These are phyloP conservation scores for Fagopyrum homotropicum DNA, from an alignment of 148 eudicot species.

Conservation along the genomic window DNA sequence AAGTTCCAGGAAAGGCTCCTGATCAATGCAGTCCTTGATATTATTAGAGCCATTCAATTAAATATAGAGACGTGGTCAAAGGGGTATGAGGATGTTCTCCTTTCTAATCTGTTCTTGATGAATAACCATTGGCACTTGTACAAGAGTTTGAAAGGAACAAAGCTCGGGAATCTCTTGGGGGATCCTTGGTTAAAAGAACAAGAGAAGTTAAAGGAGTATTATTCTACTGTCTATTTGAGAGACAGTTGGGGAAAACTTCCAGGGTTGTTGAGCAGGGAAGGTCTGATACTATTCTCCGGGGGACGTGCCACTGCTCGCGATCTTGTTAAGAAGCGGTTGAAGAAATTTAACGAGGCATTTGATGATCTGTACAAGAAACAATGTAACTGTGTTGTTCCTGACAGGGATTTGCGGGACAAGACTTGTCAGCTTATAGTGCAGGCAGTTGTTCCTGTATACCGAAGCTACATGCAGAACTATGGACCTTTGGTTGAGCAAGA, in stretches of 20 bases:
- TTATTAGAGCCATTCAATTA: slow-evolving; percentile 61
- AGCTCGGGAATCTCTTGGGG: slow-evolving; percentile 52
- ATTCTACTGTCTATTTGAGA: slow-evolving; percentile 36
- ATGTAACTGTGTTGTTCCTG: slow-evolving; percentile 46
- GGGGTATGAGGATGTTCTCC: slow-evolving; percentile 43
- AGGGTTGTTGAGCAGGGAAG: slow-evolving; percentile 66
- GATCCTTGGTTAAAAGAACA: slow-evolving; percentile 65
- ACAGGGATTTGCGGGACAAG: slow-evolving; percentile 59
- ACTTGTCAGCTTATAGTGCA: slow-evolving; percentile 62
- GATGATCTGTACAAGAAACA: slow-evolving; percentile 66
- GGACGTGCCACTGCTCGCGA: slow-evolving; percentile 86
- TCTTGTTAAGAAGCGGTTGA: slow-evolving; percentile 65
- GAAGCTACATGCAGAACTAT: slow-evolving; percentile 84
- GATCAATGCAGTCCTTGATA: slow-evolving; percentile 48
- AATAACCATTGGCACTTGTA: slow-evolving; percentile 79
- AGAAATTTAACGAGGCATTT: slow-evolving; percentile 64
- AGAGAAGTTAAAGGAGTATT: slow-evolving; percentile 57
- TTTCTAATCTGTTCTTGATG: slow-evolving; percentile 56
- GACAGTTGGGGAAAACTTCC: slow-evolving; percentile 81
- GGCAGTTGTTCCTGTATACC: slow-evolving; percentile 73
- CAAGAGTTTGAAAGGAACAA: slow-evolving; percentile 65
- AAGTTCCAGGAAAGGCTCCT: slow-evolving; percentile 71
- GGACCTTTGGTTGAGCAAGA: slow-evolving; percentile 85
- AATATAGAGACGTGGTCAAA: slow-evolving; percentile 73
- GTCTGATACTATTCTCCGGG: slow-evolving; percentile 69